phyloP scores from a whole-genome alignment of 805 yeast species.

The Candida verbasci region DNA sequence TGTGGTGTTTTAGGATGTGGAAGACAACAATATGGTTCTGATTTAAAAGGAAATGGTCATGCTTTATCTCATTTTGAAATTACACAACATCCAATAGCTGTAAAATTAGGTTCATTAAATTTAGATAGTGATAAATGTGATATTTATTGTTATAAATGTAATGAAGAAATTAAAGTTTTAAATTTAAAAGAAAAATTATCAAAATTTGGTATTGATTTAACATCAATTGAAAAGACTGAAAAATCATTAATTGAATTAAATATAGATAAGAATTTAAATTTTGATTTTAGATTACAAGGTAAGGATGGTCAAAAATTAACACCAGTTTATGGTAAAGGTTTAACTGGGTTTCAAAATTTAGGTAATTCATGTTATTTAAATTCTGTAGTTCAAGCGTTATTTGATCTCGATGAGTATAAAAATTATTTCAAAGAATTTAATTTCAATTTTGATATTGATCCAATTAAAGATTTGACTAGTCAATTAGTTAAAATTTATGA shows the following conservation, averaged over 20 bases:
- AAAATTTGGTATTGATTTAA: slow-evolving; percentile 65
- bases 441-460: slow-evolving; percentile 37
- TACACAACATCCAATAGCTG: slow-evolving; percentile 72
- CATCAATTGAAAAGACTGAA: slow-evolving; percentile 64
- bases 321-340: slow-evolving; percentile 69
- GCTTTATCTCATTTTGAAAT: slow-evolving; percentile 68
- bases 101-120: slow-evolving; percentile 85
- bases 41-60: slow-evolving; percentile 85
- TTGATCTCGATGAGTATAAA: slow-evolving; percentile 37
- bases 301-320: slow-evolving; percentile 59
- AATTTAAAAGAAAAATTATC: slow-evolving; percentile 43
- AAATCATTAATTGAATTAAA: slow-evolving; percentile 85
- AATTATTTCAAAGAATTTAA: slow-evolving; percentile 35
- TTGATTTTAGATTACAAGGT: slow-evolving; percentile 85
- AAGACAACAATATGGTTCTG: slow-evolving; percentile 87
- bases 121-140: slow-evolving; percentile 64
- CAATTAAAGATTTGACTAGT: slow-evolving; percentile 61
- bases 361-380: slow-evolving; percentile 93
- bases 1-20: slow-evolving; percentile 97
- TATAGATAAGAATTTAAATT: slow-evolving; percentile 84
- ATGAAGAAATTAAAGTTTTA: slow-evolving; percentile 83
- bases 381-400: slow-evolving; percentile 72
- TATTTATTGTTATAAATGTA: slow-evolving; percentile 82
- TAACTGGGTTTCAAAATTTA: slow-evolving; percentile 82
- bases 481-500: slow-evolving; percentile 78